phyloP scores from a whole-genome alignment of 768 basidiomycete species.

The Suillus ampliporus region DNA sequence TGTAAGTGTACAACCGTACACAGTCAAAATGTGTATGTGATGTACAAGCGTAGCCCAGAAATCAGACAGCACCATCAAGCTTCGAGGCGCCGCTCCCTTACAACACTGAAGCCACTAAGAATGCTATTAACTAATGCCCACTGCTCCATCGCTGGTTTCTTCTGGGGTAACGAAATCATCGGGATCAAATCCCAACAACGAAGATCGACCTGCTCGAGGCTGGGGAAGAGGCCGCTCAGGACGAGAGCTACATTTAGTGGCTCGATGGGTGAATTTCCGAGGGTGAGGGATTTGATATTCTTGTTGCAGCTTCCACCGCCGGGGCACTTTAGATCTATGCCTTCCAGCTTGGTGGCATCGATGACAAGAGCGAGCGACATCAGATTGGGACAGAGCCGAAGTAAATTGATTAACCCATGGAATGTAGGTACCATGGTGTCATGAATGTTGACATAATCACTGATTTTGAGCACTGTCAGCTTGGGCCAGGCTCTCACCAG shows the following conservation, averaged over 20 bases:
- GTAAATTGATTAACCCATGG: constrained; percentile 17
- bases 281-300: constrained; percentile 7
- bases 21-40: background rate
- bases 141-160: background rate
- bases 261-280: constrained; percentile 28
- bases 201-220: constrained; percentile 22
- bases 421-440: constrained; percentile 25
- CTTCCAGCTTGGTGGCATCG: constrained; percentile 14
- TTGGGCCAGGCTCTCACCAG: constrained; percentile 25
- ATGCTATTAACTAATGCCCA: background rate
- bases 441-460: constrained; percentile 22
- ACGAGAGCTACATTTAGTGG: constrained; percentile 19
- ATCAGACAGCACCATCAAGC: background rate
- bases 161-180: constrained; percentile 6
- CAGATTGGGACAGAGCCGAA: constrained; percentile 20
- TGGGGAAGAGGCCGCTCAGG: constrained; percentile 22
- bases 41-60: background rate
- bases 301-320: background rate
- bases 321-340: background rate
- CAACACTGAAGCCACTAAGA: background rate
- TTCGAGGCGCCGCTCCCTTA: background rate
- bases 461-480: constrained; percentile 23
- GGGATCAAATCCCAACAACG: constrained; percentile 20
- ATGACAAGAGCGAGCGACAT: constrained; percentile 28
- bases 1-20: no score